Base-by-base conservation (phyloP, 2,329 filamentous ascomycete genomes). In the Claviceps sorghi region DNA sequence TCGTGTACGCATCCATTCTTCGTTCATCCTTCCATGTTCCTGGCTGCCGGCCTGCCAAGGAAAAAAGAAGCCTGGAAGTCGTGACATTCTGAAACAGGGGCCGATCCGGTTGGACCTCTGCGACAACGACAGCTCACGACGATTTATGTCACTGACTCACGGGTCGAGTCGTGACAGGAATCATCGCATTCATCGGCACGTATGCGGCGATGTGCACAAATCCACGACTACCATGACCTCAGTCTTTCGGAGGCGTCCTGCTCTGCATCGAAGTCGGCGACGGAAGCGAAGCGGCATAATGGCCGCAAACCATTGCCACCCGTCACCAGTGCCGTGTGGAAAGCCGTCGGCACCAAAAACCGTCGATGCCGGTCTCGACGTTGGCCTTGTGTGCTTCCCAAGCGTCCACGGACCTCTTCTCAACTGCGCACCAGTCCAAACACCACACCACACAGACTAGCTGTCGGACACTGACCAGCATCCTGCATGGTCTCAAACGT, bases 371-470 rank as follows among this genome's bases (percentile, higher is more conserved):
- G 36, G 17, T 9, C 36, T 38, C 11, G 29, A 36, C 30, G 41
- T 19, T 34, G 29, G 10, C n/a, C 21, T 17, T 19, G 22, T 13
- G 19, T 38, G 44, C 15, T n/a, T 19, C n/a, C 30, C 38, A 49
- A 34, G 30, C 30, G 30, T 32, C 29, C 52, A 54, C 49, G 49
- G 46, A 52, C 52, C 49, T 51, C 40, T 40, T 34, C 22, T 21
- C 30, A 40, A 51, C 19, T n/a, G 30, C 44, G n/a, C 44, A 6
- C 26, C 30, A 36, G 32, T 22, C 45, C 13, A 52, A 15, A 40
- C 29, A 51, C 32, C 46, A 50, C 45, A 52, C 49, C 46, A 50
- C 45, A 52, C 49, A 46, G 46, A 42, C 49, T 49, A 52, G 45
- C 15, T 38, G 40, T 52, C 49, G 32, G 49, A 52, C 26, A 32